phyloP scores from a whole-genome alignment of 805 yeast species.

The Yamadazyma ubonensis region DNA sequence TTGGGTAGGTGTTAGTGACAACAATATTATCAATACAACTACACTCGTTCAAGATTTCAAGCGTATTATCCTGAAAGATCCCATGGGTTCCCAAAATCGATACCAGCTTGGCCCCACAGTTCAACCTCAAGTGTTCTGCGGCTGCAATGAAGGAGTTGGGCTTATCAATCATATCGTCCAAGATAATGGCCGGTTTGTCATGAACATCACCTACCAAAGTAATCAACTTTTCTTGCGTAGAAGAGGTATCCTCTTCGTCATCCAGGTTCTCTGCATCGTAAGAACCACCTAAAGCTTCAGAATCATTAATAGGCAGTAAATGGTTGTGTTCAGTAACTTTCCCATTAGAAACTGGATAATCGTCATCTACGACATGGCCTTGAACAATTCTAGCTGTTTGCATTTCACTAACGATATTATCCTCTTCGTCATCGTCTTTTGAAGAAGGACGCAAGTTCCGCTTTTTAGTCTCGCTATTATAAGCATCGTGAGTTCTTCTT shows the following conservation, averaged over 20 bases:
- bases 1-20: constrained; percentile 95
- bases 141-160: constrained; percentile 94
- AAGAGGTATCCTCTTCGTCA: constrained; percentile 74
- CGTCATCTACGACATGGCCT: constrained; percentile 96
- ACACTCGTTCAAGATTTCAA: constrained; percentile 74
- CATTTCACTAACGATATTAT: constrained; percentile 71
- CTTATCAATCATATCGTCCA: constrained; percentile 97
- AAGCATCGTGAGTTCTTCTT: constrained; percentile 77
- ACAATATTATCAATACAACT: constrained; percentile 87
- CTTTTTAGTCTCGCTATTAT: constrained; percentile 38
- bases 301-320: constrained; percentile 21
- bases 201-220: constrained; percentile 96
- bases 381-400: constrained; percentile 95
- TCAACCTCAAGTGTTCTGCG: constrained; percentile 93
- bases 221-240: constrained; percentile 77
- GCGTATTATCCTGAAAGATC: constrained; percentile 81
- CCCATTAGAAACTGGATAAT: constrained; percentile 32
- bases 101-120: constrained; percentile 93
- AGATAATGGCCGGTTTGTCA: constrained; percentile 84
- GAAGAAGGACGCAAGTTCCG: constrained; percentile 38
- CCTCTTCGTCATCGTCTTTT: constrained; percentile 44
- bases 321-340: constrained; percentile 5
- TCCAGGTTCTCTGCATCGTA: constrained; percentile 73
- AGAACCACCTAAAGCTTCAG: constrained; percentile 75
- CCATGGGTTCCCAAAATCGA: constrained; percentile 96